Evolutionary conservation across 2,329 filamentous ascomycete genomes (phyloP).

Genomic region (Epichloe festucae): DNA sequence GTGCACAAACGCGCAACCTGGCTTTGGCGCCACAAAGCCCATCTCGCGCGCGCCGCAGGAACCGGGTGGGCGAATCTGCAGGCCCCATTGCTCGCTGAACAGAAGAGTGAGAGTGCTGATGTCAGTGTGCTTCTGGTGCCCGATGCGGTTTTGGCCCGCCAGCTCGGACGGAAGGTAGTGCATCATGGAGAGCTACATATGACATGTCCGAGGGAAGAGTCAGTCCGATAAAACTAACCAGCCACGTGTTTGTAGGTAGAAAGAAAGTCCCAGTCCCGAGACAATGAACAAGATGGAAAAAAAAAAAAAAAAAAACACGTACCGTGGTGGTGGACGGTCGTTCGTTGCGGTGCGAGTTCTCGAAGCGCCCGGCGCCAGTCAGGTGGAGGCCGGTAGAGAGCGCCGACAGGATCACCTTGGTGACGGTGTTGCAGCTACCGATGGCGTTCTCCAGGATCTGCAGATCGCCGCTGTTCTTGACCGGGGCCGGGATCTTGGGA

Average conservation of each 20-base stretch:
- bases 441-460: conserved; percentile 36
- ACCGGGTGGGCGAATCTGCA: conserved; percentile 39
- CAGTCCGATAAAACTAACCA: neutral
- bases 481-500: conserved; percentile 31
- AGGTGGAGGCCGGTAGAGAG: conserved; percentile 35
- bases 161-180: conserved; percentile 37
- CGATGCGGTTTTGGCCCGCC: conserved; percentile 28
- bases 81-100: conserved; percentile 43
- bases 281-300: no score
- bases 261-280: no score
- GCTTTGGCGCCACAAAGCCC: conserved; percentile 39
- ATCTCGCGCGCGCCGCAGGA: conserved; percentile 29
- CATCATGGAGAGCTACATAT: conserved; percentile 33
- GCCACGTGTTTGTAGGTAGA: no score
- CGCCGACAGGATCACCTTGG: conserved; percentile 36
- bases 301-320: no score
- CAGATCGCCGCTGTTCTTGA: conserved; percentile 36
- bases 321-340: conserved; percentile 32
- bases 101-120: conserved; percentile 41
- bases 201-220: neutral
- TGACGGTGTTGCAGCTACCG: conserved; percentile 35
- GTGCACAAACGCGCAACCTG: conserved; percentile 41
- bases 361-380: conserved; percentile 31
- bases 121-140: conserved; percentile 45
- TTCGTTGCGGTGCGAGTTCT: conserved; percentile 38